Evolutionary conservation across 495 filamentous ascomycete species (phyloP).

Genomic region (Massariosphaeria phaeospora): DNA sequence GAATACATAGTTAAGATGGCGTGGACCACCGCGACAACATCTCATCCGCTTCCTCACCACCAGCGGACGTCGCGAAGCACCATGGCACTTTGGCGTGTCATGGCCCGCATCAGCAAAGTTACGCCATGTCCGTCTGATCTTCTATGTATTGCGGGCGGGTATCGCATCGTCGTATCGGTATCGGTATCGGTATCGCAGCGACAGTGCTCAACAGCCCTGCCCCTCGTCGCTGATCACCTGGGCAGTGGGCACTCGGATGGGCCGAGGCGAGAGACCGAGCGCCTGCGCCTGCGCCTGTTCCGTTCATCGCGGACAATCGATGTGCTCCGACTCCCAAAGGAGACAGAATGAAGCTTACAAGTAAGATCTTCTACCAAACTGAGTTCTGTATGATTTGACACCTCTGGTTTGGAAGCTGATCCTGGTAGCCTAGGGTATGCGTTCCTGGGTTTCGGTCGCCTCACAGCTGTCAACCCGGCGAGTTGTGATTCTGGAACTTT

Average conservation of each 20-base stretch:
- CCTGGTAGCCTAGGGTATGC: too few species aligned
- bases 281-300: too few species aligned
- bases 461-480: too few species aligned
- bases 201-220: slow-evolving; percentile 8
- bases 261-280: slow-evolving; percentile 8
- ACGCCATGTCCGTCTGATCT: slow-evolving; percentile 3
- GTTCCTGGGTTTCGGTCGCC: too few species aligned
- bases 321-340: too few species aligned
- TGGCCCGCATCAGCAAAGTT: neutral
- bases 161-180: slow-evolving; percentile 5
- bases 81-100: neutral
- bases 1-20: neutral
- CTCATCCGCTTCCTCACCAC: neutral
- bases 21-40: neutral
- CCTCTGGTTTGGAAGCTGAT: too few species aligned
- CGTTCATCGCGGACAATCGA: too few species aligned
- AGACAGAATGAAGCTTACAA: too few species aligned
- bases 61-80: neutral
- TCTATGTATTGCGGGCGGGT: neutral
- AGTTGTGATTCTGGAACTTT: too few species aligned
- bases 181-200: neutral
- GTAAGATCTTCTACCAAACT: too few species aligned
- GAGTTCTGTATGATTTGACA: too few species aligned
- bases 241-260: too few species aligned
- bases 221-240: slow-evolving; percentile 8